Base-by-base conservation (phyloP, 1,139 yeast genomes). In the Petasospora rhodanensis region DNA sequence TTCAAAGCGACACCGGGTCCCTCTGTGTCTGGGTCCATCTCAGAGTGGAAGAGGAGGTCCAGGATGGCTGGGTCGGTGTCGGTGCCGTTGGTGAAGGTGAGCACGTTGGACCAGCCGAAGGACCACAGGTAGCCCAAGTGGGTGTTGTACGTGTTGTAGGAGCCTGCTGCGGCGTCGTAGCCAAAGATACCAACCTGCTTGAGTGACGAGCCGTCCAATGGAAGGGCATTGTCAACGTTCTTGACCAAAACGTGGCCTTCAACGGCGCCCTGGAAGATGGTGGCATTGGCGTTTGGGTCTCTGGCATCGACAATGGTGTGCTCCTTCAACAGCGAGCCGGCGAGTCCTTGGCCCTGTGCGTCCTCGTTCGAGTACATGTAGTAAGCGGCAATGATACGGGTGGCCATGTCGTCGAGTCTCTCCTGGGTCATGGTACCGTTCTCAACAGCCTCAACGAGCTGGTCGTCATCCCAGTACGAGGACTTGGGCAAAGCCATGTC, bases 401-500 rank as follows among this genome's bases (percentile, higher is more conserved):
- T 62, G 24, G 76, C 79, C 82, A 76, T 76, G 47, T 76, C 82
- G 50, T 73, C 69, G 16, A 76, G 54, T 40, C 81, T 58, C 40
- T 61, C 61, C 41, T 69, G 70, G 2, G 77, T 69, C 5, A 76
- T 49, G 0, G 79, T 66, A 17, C 67, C 67, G 51, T 75, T 75
- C 49, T 68, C 64, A 7, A 73, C 68, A 1, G 78, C 69, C 29
- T 66, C 50, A 0, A 80, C 73, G 36, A 76, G 56, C 28, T 70
- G 56, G 3, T 74, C 68, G 2, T 79, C 81, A 70, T 73, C 72
- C 42, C 61, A 66, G 5, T 77, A 64, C 35, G 64, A 59, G 13
- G 73, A 76, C 14, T 79, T 80, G 0, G 84, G 84, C 82, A 77
- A 76, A 7, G 70, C 62, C 80, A 78, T 73, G 54, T 78, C 84